Percentiles rank a stretch among this genome's conserved stretches.
Evolutionary conservation across 805 yeast species (phyloP).

Genomic region (Brettanomyces nanus): DNA sequence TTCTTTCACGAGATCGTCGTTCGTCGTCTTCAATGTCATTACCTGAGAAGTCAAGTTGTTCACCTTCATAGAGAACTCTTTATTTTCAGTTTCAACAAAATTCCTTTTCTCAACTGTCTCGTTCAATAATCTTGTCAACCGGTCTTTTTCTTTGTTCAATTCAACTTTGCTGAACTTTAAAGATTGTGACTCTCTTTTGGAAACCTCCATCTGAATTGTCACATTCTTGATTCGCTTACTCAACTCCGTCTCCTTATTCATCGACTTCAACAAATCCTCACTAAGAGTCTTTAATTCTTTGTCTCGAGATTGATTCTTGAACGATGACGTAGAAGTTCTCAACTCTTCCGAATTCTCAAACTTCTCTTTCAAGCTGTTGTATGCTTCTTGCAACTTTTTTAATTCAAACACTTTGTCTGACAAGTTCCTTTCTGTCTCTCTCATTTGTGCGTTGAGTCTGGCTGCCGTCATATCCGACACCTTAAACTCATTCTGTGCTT

Average conservation of each 20-base stretch:
- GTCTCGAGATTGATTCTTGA: conserved; percentile 26
- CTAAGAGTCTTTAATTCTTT: conserved; percentile 48
- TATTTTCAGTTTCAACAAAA: conserved; percentile 30
- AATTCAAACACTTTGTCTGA: conserved; percentile 52
- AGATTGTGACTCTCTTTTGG: conserved; percentile 35
- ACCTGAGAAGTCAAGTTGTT: conserved; percentile 45
- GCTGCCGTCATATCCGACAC: conserved; percentile 45
- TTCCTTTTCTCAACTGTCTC: conserved; percentile 38
- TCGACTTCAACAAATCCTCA: conserved; percentile 42
- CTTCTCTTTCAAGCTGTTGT: conserved; percentile 43
- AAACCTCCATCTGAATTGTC: conserved; percentile 49
- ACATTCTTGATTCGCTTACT: conserved; percentile 57
- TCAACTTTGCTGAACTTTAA: conserved; percentile 32
- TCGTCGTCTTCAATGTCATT: conserved; percentile 44
- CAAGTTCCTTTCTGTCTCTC: conserved; percentile 45
- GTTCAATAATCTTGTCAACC: conserved; percentile 31
- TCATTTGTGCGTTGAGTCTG: conserved; percentile 40
- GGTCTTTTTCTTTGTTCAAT: conserved; percentile 33
- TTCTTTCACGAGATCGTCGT: conserved; percentile 54
- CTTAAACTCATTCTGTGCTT: conserved; percentile 45
- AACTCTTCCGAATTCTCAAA: conserved; percentile 35
- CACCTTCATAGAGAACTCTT: conserved; percentile 37
- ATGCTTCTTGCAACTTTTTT: conserved; percentile 38
- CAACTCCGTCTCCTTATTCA: conserved; percentile 58
- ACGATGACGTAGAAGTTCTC: conserved; percentile 25